Evolutionary conservation across 2,329 filamentous ascomycete genomes (phyloP), one percentile per base, ranked within the genome.

Genomic region (Pseudophaeomoniella oleicola): DNA sequence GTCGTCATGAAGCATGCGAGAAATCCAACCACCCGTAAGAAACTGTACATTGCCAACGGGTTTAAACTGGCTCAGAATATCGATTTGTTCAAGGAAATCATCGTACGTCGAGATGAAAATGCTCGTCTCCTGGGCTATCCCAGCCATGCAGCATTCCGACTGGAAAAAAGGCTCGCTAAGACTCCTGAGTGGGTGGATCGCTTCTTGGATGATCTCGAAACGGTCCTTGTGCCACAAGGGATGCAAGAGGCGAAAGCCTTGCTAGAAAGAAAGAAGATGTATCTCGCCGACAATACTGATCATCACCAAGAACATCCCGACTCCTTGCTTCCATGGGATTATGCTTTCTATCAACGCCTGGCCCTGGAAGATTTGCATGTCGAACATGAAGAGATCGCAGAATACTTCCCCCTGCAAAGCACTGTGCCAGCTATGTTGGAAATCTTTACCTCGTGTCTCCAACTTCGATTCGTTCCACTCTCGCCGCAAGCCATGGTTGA

Each of bases 91-190:
- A 74, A 72, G 44, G 81, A 87, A 52, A 73, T 81, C 17, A 68
- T 90, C 36, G 58, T 78, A 6, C 71, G 88, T 16, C 76, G 84
- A 6, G 81, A 88, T 46, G 81, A 88, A 55, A 79, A 75, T 13
- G 83, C 83, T 9, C 72, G 80, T 35, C 66, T 88, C 34, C 66
- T 88, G 1, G 81, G 81, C 11, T 90, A 86, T 55, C 68, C 73
- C 4, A 75, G 84, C 51, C 81, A 88, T 52, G 83, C 83, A 13
- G 71, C 76, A 34, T 78, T 86, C 55, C 66, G 72, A 34, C 78
- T 90, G 27, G 81, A 86, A 50, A 75, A 83, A 49, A 88, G 86
- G 69, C 90, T 90, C 83, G 81, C 82, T 33, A 86, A 87, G 65
- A 76, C 69, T 1, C 70, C 80, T 2, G 68, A 74, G 50, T 80